Conservation (phyloP, 2,329 filamentous ascomycete species). For the Hypoxylon sp. region DNA sequence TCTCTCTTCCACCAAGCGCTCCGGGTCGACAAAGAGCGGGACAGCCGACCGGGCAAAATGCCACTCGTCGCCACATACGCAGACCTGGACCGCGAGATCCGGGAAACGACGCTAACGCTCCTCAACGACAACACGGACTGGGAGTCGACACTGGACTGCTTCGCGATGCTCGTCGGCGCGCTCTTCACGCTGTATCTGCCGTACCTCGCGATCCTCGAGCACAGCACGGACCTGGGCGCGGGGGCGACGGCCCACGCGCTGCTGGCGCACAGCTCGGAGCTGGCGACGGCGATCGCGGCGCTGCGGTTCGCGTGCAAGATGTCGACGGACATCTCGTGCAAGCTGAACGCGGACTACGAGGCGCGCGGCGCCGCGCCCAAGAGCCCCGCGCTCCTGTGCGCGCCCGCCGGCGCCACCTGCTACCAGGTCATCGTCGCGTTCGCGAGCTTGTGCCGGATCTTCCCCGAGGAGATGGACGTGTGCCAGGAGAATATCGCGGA, state of each 20-base stretch:
- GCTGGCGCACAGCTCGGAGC: conserved; percentile 39
- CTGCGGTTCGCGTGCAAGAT: conserved; percentile 54
- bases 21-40: conserved; percentile 50
- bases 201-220: conserved; percentile 52
- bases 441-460: conserved; percentile 50
- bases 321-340: conserved; percentile 55
- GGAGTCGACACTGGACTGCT: conserved; percentile 54
- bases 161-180: conserved; percentile 54
- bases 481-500: conserved; percentile 52
- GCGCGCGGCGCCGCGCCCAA: conserved; percentile 41
- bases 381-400: conserved; percentile 51
- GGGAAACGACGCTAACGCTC: conserved; percentile 49
- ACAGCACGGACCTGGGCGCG: background rate
- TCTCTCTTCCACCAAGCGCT: conserved; percentile 53
- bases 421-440: conserved; percentile 53
- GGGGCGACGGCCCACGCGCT: conserved; percentile 7
- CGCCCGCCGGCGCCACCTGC: conserved; percentile 53
- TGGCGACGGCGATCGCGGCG: conserved; percentile 51
- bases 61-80: conserved; percentile 49
- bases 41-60: conserved; percentile 44
- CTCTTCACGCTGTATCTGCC: conserved; percentile 55
- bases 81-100: conserved; percentile 52
- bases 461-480: conserved; percentile 49
- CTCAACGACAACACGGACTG: conserved; percentile 51
- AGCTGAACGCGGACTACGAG: conserved; percentile 50